Evolutionary conservation across 2,329 filamentous ascomycete genomes (phyloP).

Genomic region (Trichoderma endophyticum): DNA sequence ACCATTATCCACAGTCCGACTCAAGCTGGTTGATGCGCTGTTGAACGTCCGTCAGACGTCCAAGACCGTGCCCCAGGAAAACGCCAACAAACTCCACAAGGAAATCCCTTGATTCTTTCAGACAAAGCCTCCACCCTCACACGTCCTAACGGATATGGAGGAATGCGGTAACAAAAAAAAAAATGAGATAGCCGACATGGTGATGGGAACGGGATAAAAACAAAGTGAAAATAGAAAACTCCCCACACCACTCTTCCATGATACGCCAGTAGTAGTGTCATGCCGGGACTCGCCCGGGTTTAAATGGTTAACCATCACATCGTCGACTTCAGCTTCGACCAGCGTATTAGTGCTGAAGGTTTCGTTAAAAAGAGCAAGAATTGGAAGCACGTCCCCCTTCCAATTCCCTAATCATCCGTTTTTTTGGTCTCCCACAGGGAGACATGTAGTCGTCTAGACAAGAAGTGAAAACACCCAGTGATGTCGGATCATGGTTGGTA

Average conservation of each 20-base stretch:
- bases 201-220: slow-evolving; percentile 1
- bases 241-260: slow-evolving; percentile 16
- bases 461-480: slow-evolving; percentile 18
- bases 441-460: slow-evolving; percentile 12
- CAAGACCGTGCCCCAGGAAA: background rate
- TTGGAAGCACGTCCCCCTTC: background rate
- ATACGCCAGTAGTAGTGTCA: slow-evolving; percentile 20
- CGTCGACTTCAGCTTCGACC: slow-evolving; percentile 21
- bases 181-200: slow-evolving; percentile 7
- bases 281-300: slow-evolving; percentile 16
- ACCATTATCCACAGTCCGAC: slow-evolving; percentile 12
- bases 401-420: slow-evolving; percentile 10
- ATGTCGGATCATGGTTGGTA: slow-evolving; percentile 18
- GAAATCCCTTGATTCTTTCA: slow-evolving; percentile 4
- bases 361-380: slow-evolving; percentile 12
- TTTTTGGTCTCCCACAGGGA: slow-evolving; percentile 14
- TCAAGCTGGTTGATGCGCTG: slow-evolving; percentile 4
- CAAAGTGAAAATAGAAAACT: slow-evolving; percentile 14
- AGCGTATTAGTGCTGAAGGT: slow-evolving; percentile 22
- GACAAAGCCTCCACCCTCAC: slow-evolving; percentile 11
- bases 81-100: slow-evolving; percentile 19
- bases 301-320: slow-evolving; percentile 18
- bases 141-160: background rate
- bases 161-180: slow-evolving; percentile 7
- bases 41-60: slow-evolving; percentile 4